phyloP scores from a whole-genome alignment of 2,329 filamentous ascomycete species.

The Blastomyces silverae region DNA sequence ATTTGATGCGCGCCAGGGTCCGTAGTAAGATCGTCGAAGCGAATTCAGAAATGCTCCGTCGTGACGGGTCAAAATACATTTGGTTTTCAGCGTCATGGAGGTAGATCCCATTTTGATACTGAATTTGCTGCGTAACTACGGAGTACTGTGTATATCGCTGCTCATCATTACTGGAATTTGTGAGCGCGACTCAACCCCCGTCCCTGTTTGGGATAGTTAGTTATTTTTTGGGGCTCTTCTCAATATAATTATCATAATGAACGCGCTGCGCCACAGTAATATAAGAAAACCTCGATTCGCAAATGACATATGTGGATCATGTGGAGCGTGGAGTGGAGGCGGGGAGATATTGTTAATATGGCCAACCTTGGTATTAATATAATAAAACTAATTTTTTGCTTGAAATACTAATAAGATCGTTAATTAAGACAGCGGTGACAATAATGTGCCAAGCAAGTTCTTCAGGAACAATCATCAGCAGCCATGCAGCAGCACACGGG shows the following conservation, averaged over 20 bases:
- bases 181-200: too few relatives aligned
- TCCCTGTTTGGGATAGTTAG: neutral
- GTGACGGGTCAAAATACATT: neutral
- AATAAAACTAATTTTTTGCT: neutral
- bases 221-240: neutral
- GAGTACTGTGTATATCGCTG: too few relatives aligned
- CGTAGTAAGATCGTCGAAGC: neutral
- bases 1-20: neutral
- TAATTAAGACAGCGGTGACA: neutral
- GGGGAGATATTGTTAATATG: neutral
- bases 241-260: neutral
- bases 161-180: too few relatives aligned
- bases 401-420: neutral
- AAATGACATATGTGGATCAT: neutral
- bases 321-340: neutral
- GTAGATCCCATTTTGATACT: neutral
- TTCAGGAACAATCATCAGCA: neutral
- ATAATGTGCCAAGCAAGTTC: neutral
- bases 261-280: neutral
- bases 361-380: neutral
- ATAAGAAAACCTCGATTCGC: too few relatives aligned
- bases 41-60: neutral
- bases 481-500: neutral
- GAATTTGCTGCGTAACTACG: too few relatives aligned
- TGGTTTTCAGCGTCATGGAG: neutral